Evolutionary conservation across 768 basidiomycete species (phyloP), one percentile per base, ranked within the genome.

Genomic region (Gyrodon lividus): DNA sequence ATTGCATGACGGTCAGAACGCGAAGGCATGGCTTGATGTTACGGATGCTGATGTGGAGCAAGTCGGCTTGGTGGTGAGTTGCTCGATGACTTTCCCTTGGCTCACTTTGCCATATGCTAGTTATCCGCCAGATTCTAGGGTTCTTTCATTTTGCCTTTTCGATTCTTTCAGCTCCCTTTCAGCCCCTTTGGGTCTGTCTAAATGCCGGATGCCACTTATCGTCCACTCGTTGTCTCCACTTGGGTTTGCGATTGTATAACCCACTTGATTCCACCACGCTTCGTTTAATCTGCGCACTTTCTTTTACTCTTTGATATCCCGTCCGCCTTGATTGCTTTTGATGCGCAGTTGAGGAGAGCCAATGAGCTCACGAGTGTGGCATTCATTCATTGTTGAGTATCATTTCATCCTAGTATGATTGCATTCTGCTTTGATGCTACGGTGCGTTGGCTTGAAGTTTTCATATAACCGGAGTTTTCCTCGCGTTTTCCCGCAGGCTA

Each of bases 1-100:
- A 58, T 20, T 49, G 23, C 44, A 50, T 9, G 74, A 75, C 46
- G 59, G 48, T n/a, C 51, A 54, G 30, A 63, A 54, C 38, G 74
- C 73, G 6, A 58, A 43, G 24, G 51, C 50, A 19, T 74, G 74
- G 72, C 60, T 72, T 19, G 43, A 51, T 12, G 65, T 59, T 39
- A 74, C 71, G 20, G 71, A 71, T 54, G 51, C 66, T 17, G 58
- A 63, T 37, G 58, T 55, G 35, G 69, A 67, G 20, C 54, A 65
- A 14, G 13, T 43, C 50, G 63, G 48, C 39, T 35, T 60, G 51
- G 49, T 56, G 65, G 68, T 69, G 56, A 65, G 68, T 65, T 3
- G 16, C 9, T n/a, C 23, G 42, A 35, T 44, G 35, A 50, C 23
- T 19, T 43, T 37, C 45, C 46, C 56, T 56, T 51, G 35, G 34